These are phyloP conservation scores for Termitomyces sp. DNA, from an alignment of 768 basidiomycete species.

Conservation along the genomic window DNA sequence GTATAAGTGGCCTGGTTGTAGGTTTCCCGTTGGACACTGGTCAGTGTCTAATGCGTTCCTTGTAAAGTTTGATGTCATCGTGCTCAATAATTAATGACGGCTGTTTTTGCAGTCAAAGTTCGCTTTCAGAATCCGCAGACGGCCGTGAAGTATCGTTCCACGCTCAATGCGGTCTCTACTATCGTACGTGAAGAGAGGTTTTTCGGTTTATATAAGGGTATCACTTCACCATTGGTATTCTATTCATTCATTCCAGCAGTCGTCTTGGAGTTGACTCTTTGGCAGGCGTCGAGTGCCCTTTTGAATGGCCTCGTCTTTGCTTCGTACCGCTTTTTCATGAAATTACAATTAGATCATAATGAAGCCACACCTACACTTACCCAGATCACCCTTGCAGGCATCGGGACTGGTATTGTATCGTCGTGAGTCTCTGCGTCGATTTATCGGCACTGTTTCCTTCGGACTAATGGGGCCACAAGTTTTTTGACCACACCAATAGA, in stretches of 20 bases:
- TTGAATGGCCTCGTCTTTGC: slow-evolving; percentile 88
- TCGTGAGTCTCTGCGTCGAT: slow-evolving; percentile 48
- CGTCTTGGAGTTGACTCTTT: neutral
- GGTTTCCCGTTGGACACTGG: slow-evolving; percentile 79
- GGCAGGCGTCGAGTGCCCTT: slow-evolving; percentile 60
- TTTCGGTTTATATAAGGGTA: slow-evolving; percentile 67
- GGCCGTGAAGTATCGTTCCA: slow-evolving; percentile 53
- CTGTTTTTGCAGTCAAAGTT: slow-evolving; percentile 59
- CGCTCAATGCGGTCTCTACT: slow-evolving; percentile 56
- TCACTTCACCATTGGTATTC: slow-evolving; percentile 74
- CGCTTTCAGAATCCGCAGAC: slow-evolving; percentile 66
- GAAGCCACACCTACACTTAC: slow-evolving; percentile 52
- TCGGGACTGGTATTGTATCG: slow-evolving; percentile 71
- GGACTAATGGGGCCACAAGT: slow-evolving; percentile 25
- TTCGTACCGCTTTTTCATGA: slow-evolving; percentile 76
- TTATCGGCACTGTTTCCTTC: neutral
- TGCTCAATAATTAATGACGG: neutral
- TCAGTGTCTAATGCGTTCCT: slow-evolving; percentile 15
- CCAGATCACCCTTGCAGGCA: slow-evolving; percentile 75
- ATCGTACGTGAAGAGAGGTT: slow-evolving; percentile 70
- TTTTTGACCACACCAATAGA: slow-evolving; percentile 80
- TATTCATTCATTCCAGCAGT: slow-evolving; percentile 14
- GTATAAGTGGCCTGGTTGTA: slow-evolving; percentile 59
- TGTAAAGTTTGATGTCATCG: neutral
- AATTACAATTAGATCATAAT: slow-evolving; percentile 46